Percentiles rank a stretch among this genome's conserved stretches.
Evolutionary conservation across 768 basidiomycete genomes (phyloP).

Genomic region (Exidia glandulosa): DNA sequence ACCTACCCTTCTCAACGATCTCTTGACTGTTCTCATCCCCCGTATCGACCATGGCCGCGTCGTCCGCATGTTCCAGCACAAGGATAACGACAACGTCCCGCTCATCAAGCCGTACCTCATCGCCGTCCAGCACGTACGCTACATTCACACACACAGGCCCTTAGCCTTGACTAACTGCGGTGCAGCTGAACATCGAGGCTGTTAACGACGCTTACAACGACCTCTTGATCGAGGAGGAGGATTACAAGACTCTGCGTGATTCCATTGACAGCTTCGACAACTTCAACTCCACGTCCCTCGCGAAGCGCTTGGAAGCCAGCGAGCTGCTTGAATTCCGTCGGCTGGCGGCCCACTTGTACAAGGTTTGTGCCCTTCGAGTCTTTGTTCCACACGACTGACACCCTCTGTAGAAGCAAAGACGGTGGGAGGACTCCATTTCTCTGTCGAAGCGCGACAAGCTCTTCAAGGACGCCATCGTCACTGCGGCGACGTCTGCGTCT

Average conservation of each 20-base stretch:
- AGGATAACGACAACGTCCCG: conserved; percentile 89
- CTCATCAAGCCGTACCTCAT: conserved; percentile 94
- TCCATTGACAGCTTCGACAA: conserved; percentile 98
- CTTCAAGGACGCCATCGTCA: conserved; percentile 94
- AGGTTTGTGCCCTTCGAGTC: conserved; percentile 35
- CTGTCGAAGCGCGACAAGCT: conserved; percentile 94
- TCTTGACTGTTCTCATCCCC: conserved; percentile 83
- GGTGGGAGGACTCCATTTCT: conserved; percentile 94
- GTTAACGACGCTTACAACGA: conserved; percentile 98
- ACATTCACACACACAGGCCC: conserved; percentile 1
- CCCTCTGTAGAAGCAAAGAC: conserved; percentile 78
- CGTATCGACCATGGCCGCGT: conserved; percentile 94
- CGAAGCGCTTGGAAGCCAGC: conserved; percentile 77
- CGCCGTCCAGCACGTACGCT: conserved; percentile 81
- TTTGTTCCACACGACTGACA: background rate
- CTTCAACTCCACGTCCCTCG: conserved; percentile 85
- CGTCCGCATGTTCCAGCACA: conserved; percentile 74
- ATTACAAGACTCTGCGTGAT: conserved; percentile 94
- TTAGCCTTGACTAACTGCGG: background rate
- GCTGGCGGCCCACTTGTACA: conserved; percentile 91
- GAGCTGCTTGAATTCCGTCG: conserved; percentile 91
- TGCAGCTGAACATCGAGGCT: conserved; percentile 84
- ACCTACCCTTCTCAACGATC: conserved; percentile 85
- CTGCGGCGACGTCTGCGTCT: conserved; percentile 74
- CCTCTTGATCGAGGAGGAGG: conserved; percentile 97